phyloP scores from a whole-genome alignment of 2,329 filamentous ascomycete genomes.

The Neofusicoccum sp. region DNA sequence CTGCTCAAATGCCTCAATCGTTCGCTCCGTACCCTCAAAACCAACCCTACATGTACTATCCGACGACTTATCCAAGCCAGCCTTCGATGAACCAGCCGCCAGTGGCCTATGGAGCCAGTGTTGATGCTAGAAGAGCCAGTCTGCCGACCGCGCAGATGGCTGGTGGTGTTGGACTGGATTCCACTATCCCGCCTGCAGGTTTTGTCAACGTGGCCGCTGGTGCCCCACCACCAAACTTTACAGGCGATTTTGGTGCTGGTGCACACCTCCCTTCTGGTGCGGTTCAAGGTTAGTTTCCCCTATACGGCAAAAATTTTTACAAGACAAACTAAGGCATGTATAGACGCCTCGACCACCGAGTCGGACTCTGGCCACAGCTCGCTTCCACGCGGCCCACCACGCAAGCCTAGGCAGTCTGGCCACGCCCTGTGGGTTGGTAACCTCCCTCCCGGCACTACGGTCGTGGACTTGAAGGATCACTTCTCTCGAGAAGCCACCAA shows the following conservation, averaged over 20 bases:
- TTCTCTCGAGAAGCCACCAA: constrained; percentile 77
- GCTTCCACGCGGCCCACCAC: constrained; percentile 62
- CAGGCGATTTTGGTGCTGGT: constrained; percentile 1
- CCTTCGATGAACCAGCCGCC: constrained; percentile 33
- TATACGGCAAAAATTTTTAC: not conserved
- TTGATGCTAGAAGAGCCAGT: constrained; percentile 36
- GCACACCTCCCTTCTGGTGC: constrained; percentile 22
- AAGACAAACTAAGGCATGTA: not conserved
- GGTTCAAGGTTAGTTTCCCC: constrained; percentile 29
- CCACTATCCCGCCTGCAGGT: not conserved
- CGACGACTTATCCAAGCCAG: not conserved
- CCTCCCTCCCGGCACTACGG: constrained; percentile 77
- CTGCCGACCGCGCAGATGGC: constrained; percentile 25
- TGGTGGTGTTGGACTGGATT: not conserved
- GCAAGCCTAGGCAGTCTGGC: constrained; percentile 71
- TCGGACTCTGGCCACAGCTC: constrained; percentile 30
- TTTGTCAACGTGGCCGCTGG: not conserved
- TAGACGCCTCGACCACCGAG: not conserved
- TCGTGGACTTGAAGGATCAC: constrained; percentile 86
- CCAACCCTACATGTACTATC: constrained; percentile 22
- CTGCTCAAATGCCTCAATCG: constrained; percentile 11
- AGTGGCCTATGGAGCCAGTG: constrained; percentile 29
- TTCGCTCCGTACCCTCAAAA: constrained; percentile 15
- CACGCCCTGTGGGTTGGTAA: constrained; percentile 97
- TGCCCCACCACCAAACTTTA: not conserved